Evolutionary conservation across 306 rosid species (phyloP).

Genomic region (Cicer yamashitae): DNA sequence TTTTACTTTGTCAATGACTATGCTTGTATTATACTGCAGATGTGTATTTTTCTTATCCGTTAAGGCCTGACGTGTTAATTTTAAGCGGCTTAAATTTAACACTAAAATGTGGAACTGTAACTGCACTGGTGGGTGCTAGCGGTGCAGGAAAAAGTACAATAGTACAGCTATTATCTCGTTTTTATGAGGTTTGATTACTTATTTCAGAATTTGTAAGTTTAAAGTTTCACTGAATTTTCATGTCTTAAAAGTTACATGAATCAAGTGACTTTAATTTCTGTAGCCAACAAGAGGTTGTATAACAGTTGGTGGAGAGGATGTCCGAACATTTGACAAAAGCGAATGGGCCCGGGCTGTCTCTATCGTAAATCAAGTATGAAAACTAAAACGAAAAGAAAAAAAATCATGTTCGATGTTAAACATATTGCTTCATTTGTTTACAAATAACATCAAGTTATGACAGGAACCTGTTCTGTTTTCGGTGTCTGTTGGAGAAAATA

Average conservation of each 20-base stretch:
- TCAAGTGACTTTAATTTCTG: conserved; percentile 45
- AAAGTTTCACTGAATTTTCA: conserved; percentile 33
- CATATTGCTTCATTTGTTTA: conserved; percentile 22
- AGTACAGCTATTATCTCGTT: conserved; percentile 91
- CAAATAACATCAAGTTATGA: conserved; percentile 32
- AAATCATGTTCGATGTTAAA: conserved; percentile 34
- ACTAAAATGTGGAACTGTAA: conserved; percentile 84
- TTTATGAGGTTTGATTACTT: conserved; percentile 78
- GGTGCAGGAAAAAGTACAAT: conserved; percentile 96
- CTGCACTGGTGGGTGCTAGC: conserved; percentile 91
- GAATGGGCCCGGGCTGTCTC: conserved; percentile 94
- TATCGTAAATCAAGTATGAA: conserved; percentile 81
- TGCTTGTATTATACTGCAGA: conserved; percentile 57
- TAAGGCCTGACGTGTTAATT: conserved; percentile 82
- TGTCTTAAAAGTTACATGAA: conserved; percentile 33
- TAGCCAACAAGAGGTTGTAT: conserved; percentile 86
- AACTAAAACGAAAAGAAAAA: not conserved
- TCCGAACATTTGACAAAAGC: conserved; percentile 88
- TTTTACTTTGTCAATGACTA: conserved; percentile 32
- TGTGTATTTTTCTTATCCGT: conserved; percentile 89
- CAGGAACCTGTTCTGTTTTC: conserved; percentile 98
- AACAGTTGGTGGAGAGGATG: conserved; percentile 88
- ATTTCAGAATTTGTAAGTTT: conserved; percentile 35
- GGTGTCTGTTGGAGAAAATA: conserved; percentile 94
- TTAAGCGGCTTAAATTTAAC: conserved; percentile 70